A percentile compares a stretch with the other conserved stretches of the same genome.
Conservation (phyloP, 768 basidiomycete species). For the Suillus americanus region DNA sequence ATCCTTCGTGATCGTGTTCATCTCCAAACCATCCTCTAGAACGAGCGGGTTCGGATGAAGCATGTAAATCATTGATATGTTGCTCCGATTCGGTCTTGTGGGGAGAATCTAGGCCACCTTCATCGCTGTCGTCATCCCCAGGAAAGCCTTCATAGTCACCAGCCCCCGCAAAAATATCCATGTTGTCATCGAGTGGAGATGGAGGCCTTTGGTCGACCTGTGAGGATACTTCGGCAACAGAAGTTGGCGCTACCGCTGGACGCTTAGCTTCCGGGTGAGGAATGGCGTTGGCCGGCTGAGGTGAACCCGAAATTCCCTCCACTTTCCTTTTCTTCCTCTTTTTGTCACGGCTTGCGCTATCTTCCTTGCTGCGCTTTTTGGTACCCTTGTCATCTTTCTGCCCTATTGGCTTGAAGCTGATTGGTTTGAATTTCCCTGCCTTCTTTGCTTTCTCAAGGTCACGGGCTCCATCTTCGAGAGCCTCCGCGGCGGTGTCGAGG, state of each 20-base stretch:
- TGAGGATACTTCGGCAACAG: conserved; percentile 7
- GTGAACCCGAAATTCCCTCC: conserved; percentile 23
- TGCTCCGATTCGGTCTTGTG: conserved; percentile 7
- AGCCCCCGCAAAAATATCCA: conserved; percentile 86
- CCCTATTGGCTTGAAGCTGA: conserved; percentile 66
- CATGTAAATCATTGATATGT: background rate
- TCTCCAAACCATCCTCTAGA: conserved; percentile 49
- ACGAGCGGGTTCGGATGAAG: conserved; percentile 3
- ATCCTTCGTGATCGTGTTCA: conserved; percentile 28
- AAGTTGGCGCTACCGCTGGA: conserved; percentile 4
- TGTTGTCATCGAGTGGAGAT: conserved; percentile 48
- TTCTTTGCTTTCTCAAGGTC: conserved; percentile 38
- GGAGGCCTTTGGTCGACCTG: conserved; percentile 10
- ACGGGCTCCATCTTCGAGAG: conserved; percentile 20
- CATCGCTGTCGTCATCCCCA: conserved; percentile 41
- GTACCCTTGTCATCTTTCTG: conserved; percentile 41
- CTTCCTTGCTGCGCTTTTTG: conserved; percentile 47
- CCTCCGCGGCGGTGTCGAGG: conserved; percentile 12
- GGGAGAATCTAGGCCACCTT: conserved; percentile 11
- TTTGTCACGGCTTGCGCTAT: conserved; percentile 37
- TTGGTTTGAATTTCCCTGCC: conserved; percentile 46
- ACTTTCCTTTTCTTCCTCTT: conserved; percentile 63
- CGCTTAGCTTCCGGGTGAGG: conserved; percentile 21
- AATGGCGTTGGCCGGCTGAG: conserved; percentile 25
- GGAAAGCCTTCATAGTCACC: conserved; percentile 79